These are phyloP conservation scores for Parmelia sp. DNA, from an alignment of 495 filamentous ascomycete species.

Conservation along the genomic window DNA sequence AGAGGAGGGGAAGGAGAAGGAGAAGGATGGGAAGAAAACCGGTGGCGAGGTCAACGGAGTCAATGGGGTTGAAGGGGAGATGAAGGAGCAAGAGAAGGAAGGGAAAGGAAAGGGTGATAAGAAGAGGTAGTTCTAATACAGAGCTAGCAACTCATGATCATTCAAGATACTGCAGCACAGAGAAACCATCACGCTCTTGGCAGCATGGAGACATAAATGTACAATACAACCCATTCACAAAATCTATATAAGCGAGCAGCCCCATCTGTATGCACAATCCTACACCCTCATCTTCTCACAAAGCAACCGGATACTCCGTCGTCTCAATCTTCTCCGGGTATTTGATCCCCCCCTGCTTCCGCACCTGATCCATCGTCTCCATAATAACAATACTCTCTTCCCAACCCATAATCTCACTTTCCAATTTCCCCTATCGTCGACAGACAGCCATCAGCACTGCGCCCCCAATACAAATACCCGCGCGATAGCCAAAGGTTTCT, in stretches of 20 bases:
- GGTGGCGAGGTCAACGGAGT: slow-evolving; percentile 52
- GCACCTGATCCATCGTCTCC: slow-evolving; percentile 88
- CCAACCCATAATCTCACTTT: slow-evolving; percentile 67
- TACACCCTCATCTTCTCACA: background rate
- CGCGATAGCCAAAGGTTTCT: no score
- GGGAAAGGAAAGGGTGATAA: slow-evolving; percentile 52
- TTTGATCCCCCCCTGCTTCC: slow-evolving; percentile 65
- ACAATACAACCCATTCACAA: slow-evolving; percentile 10
- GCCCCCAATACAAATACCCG: no score
- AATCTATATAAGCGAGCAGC: background rate
- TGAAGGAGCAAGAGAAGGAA: slow-evolving; percentile 51
- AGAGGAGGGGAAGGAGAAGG: slow-evolving; percentile 51
- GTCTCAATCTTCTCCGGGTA: slow-evolving; percentile 83
- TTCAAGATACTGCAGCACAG: slow-evolving; percentile 9
- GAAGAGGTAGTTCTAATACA: slow-evolving; percentile 37
- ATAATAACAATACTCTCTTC: slow-evolving; percentile 88
- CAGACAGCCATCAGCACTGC: background rate
- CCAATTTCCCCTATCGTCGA: slow-evolving; percentile 44
- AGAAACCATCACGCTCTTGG: background rate
- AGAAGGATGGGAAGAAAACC: slow-evolving; percentile 32
- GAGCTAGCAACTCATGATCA: background rate
- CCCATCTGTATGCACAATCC: background rate
- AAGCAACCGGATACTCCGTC: slow-evolving; percentile 50
- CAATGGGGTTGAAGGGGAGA: slow-evolving; percentile 57
- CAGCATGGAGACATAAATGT: slow-evolving; percentile 1